Base-by-base conservation (phyloP, 768 basidiomycete species). In the Glaciozyma martinii region DNA sequence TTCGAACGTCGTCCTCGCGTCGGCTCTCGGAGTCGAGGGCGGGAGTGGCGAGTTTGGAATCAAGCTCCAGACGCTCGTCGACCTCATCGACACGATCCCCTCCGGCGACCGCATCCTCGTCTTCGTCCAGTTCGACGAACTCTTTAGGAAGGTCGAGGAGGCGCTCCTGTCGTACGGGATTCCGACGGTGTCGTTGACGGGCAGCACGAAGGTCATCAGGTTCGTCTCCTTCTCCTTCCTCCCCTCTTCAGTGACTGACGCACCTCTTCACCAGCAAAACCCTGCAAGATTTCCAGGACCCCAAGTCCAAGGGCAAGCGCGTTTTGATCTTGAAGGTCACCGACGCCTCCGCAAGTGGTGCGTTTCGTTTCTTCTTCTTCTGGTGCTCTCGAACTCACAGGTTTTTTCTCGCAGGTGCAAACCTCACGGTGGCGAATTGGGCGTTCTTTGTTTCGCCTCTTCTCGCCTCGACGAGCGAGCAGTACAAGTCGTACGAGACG, bases 51-150 rank as follows among this genome's bases (percentile, higher is more conserved):
- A 70, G 57, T 77, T 67, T 52, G 77, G 77, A 15, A 75, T 74
- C 55, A 77, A 77, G 68, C 69, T 77, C 27, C 73, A 72, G n/a
- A 71, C 72, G 57, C 71, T 77, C 52, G 81, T 93, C 68, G 91
- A 92, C 73, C 82, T 95, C 59, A 87, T 97, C 71, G 83, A 83
- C 66, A 87, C 85, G 1, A 81, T 91, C 55, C 84, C 86, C 15
- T 83, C 84, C 69, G 79, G 85, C 27, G 90, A 95, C 71, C 85
- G 89, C 12, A 83, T 92, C 23, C 82, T 97, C 52, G 83, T 97
- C 66, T 97, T 97, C 77, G 88, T 94, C n/a, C 93, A 97, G 74
- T 97, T 93, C 81, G 86, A 84, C 8, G 92, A 95, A 77, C 81
- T 97, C 64, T 90, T 88, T 83, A 85, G 85, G 74, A 95, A 94